Evolutionary conservation across 148 eudicot species (phyloP), one percentile per base, ranked within the genome.

Genomic region (Suaeda aralocaspica): DNA sequence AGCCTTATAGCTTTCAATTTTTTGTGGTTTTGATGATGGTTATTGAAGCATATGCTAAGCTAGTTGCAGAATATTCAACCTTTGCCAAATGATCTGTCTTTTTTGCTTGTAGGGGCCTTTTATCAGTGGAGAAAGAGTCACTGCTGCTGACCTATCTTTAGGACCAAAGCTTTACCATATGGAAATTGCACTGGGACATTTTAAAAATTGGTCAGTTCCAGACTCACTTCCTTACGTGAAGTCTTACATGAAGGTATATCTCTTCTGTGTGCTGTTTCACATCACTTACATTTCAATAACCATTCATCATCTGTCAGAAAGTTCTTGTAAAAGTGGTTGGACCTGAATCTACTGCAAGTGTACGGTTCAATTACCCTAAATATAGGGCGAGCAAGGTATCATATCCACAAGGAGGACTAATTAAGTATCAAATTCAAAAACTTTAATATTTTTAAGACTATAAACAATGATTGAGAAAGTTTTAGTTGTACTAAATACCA

Each of bases 131-230:
- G 77, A 87, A 31, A 72, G 63, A 53, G 66, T 93, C 44, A 84
- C 92, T 77, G 91, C 92, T 52, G 96, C 88, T 1, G 98, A 93
- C 78, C 82, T 93, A 77, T 75, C 96, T 39, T 92, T 93, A 64
- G 96, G 87, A 71, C 98, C 98, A 68, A 92, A 93, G 83, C 88
- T 93, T 68, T 90, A 90, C 74, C 98, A 93, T 80, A 64, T 93
- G 72, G 92, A 93, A 79, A 84, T 86, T 79, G 82, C 95, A 45
- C 60, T 92, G 79, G 88, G 87, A 70, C 92, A 93, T 81, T 90
- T 81, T 65, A 93, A 93, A 79, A 85, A 82, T 30, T 93, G 98
- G 98, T 87, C 90, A 0, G 79, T 93, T 67, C 96, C 96, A 56
- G 89, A 88, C 69, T 90, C 89, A 44, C 94, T 93, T 68, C 71